Evolutionary conservation across 495 filamentous ascomycete genomes (phyloP), one percentile per base, ranked within the genome.

Genomic region (Entonaema liquescens): DNA sequence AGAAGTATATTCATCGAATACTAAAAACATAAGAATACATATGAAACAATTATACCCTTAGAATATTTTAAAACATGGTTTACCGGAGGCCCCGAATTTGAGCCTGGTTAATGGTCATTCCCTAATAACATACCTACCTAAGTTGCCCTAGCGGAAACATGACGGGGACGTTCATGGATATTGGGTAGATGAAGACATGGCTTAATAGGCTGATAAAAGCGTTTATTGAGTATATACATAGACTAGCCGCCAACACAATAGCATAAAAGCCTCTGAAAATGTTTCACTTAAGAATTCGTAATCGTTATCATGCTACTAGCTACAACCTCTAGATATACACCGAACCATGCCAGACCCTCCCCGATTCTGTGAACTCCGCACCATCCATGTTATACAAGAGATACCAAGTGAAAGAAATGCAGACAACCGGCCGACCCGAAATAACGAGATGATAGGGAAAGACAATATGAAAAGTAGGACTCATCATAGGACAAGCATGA

Each of bases 401-500:
- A 60, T 12, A 17, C n/a, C 47, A 5, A 40, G 28, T 17, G 13
- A 29, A 7, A 9, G 40, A 44, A 60, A 25, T 2, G 38, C 7
- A 29, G 54, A 65, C 21, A 49, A 12, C 25, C 6, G 35, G 19
- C 58, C 35, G 1, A 17, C 17, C 25, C 25, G 13, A 47, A 42
- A 0, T n/a, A 47, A 57, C 12, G 25, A 38, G 58, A 47, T 9
- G 28, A 65, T 26, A 42, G 7, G 17, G 0, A 33, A 33, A 33
- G 21, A 21, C 1, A 52, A 55, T 23, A 23, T 47, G 1, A 11
- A 40, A 17, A 15, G 26, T 31, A 29, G 25, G 8, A 17, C 15
- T 42, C 23, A 54, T 63, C 42, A 73, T 9, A 74, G 2, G 4
- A 62, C 36, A 15, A 67, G 26, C 71, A 74, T 70, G 11, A 42